Evolutionary conservation across 805 yeast genomes (phyloP), one percentile per base, ranked within the genome.

Genomic region (Yamadazyma kitorensis): DNA sequence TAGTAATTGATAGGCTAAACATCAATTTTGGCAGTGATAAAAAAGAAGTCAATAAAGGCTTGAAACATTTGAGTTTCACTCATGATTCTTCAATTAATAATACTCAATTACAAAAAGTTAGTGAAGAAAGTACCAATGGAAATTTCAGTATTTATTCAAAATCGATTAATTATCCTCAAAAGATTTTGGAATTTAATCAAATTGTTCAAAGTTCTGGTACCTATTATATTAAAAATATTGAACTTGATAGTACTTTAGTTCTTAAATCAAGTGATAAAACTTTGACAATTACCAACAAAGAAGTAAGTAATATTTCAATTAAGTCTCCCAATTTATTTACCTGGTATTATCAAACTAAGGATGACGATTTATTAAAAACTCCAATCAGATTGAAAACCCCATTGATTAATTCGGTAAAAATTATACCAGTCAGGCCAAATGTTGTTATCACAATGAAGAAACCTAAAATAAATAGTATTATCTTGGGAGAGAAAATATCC

Each of bases 401-500:
- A 6, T 34, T 36, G 16, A 24, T 27, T 7, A 39, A 45, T 23
- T 24, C 40, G 1, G 36, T 57, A 2, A 39, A 32, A 16, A 41
- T 55, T 4, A 24, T 37, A 11, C 58, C 61, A 2, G 33, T 57
- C 5, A 52, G 46, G 22, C 71, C 71, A 9, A 41, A 49, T 4
- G 33, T 62, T 0, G 13, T 25, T 2, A 29, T 54, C 4, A 30
- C 42, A 0, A 16, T 49, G 26, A 31, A 27, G 10, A 24, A 33
- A 2, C 34, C 47, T 1, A 34, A 33, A 10, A 19, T 43, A 2
- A 27, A 37, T 3, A 34, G 50, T 1, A 39, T 59, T 3, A 39
- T 58, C 4, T 32, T 64, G 1, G 68, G 68, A 2, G 71, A 64
- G 37, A 55, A 51, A 34, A 31, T 60, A 2, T 13, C 39, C 0